phyloP scores from a whole-genome alignment of 306 rosid species.

The Vigna nakashimae region DNA sequence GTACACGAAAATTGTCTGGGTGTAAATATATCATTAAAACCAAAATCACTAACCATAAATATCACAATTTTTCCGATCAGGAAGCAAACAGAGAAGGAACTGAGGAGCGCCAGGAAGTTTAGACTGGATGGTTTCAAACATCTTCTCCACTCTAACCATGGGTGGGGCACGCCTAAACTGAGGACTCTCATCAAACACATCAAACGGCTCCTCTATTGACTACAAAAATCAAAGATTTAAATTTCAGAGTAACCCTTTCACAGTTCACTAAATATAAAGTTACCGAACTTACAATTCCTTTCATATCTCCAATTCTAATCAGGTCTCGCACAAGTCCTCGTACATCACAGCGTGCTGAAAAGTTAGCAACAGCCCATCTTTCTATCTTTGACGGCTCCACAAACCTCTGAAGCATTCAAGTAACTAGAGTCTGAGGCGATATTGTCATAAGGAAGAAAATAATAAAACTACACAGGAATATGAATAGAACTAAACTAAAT shows the following conservation, averaged over 20 bases:
- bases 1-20: neutral
- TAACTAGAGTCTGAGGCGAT: slow-evolving; percentile 53
- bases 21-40: neutral
- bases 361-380: slow-evolving; percentile 88
- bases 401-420: slow-evolving; percentile 59
- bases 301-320: slow-evolving; percentile 64
- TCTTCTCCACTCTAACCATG: slow-evolving; percentile 85
- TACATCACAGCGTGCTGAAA: slow-evolving; percentile 88
- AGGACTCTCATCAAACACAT: slow-evolving; percentile 72
- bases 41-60: slow-evolving; percentile 70
- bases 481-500: neutral
- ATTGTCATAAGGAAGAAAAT: slow-evolving; percentile 23
- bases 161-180: slow-evolving; percentile 95
- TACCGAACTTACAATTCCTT: slow-evolving; percentile 77
- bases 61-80: slow-evolving; percentile 90
- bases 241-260: slow-evolving; percentile 9
- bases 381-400: slow-evolving; percentile 82
- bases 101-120: slow-evolving; percentile 91
- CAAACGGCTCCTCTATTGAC: slow-evolving; percentile 68
- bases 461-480: slow-evolving; percentile 36
- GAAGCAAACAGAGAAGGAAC: slow-evolving; percentile 86
- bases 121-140: slow-evolving; percentile 81
- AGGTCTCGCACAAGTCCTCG: slow-evolving; percentile 65
- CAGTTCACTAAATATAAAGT: neutral
- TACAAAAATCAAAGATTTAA: slow-evolving; percentile 36